Conservation (phyloP, 768 basidiomycete species). For the Cystobasidium tubakii region DNA sequence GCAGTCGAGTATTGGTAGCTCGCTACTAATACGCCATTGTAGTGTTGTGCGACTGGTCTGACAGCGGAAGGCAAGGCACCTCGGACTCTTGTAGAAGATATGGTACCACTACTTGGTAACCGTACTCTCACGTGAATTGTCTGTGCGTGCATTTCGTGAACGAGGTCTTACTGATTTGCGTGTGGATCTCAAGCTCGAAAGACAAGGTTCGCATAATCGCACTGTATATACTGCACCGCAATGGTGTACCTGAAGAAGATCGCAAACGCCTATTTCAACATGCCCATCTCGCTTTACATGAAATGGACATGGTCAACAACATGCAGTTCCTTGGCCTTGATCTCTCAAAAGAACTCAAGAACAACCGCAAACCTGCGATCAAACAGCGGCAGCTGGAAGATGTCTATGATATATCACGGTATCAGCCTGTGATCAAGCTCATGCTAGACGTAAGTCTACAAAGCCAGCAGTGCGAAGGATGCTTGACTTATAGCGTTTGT, state of each 20-base stretch:
- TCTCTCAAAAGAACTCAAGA: slow-evolving; percentile 71
- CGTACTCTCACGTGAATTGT: slow-evolving; percentile 67
- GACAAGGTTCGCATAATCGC: slow-evolving; percentile 97
- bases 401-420: slow-evolving; percentile 93
- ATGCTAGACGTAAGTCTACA: slow-evolving; percentile 66
- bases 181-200: slow-evolving; percentile 57
- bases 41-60: slow-evolving; percentile 90
- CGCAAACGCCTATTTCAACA: slow-evolving; percentile 90
- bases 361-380: slow-evolving; percentile 55
- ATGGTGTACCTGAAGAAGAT: slow-evolving; percentile 98
- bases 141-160: background rate
- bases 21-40: background rate
- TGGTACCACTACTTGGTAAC: slow-evolving; percentile 91
- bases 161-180: background rate
- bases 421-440: slow-evolving; percentile 71
- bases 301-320: slow-evolving; percentile 90
- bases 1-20: too few relatives aligned
- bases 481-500: background rate
- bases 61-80: slow-evolving; percentile 91
- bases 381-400: slow-evolving; percentile 79
- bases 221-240: slow-evolving; percentile 85
- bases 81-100: slow-evolving; percentile 90
- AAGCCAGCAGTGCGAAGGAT: background rate
- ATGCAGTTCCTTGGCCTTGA: slow-evolving; percentile 73
- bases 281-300: slow-evolving; percentile 73